Evolutionary conservation across 2,329 filamentous ascomycete genomes (phyloP), one percentile per base, ranked within the genome.

Genomic region (Xylaria sp.): DNA sequence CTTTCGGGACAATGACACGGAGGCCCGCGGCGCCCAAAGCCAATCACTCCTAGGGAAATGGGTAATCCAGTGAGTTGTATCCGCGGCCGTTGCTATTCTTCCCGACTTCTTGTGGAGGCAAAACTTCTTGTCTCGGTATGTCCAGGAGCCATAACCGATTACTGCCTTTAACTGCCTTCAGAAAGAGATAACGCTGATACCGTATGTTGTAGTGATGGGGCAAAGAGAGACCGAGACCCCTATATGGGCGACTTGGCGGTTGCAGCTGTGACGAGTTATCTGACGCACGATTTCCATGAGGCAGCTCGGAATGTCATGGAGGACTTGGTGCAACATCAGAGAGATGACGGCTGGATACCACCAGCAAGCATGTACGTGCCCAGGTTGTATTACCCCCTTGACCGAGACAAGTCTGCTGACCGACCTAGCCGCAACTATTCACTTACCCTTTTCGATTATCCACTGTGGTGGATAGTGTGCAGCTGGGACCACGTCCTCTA

Each of bases 221-320:
- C 79, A 0, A 82, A 82, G 61, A 64, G 79, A 41, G 79, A 82
- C 49, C 72, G 79, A 16, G 78, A 82, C 48, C 79, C 79, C 1
- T 82, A 82, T 57, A 74, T 79, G 16, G 79, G 79, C 2, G 79
- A 82, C 51, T 63, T 82, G 29, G 78, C 77, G 2, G 77, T 82
- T 1, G 69, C 79, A 2, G 74, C 74, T 0, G 61, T 78, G 49
- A 81, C 79, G 6, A 70, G 71, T 1, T 82, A 79, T 54, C 60
- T 82, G 11, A 78, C 73, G 4, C 79, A 80, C 49, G 61, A 77
- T 58, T 66, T 72, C 29, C 58, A 71, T 1, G 66, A 72, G 11
- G 73, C 77, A 0, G 69, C 73, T 7, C 60, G 70, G 2, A 80
- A 82, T 54, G 76, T 82, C 4, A 66, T 82, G 24, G 77, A 74